phyloP scores from a whole-genome alignment of 129 eudicot genomes.

The Ambrosia artemisiifolia region DNA sequence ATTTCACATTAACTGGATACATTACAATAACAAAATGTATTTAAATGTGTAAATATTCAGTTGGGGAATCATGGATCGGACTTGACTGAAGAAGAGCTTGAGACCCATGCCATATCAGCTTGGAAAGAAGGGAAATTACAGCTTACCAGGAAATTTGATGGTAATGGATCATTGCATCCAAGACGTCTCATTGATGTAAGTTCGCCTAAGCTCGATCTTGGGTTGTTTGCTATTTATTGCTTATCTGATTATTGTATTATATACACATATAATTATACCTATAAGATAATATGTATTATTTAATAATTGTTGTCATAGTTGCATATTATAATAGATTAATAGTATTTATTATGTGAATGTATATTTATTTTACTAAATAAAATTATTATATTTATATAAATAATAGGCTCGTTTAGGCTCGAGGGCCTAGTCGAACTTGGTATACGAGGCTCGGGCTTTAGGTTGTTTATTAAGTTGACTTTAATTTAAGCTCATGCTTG shows the following conservation, averaged over 20 bases:
- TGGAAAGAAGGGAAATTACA: constrained; percentile 77
- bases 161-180: constrained; percentile 38
- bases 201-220: too few relatives aligned
- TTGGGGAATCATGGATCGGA: constrained; percentile 84
- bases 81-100: constrained; percentile 83
- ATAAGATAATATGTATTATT: neutral
- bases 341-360: neutral
- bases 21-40: constrained; percentile 6
- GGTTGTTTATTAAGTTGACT: neutral
- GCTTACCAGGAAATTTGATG: constrained; percentile 48
- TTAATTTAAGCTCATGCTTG: neutral
- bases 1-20: constrained; percentile 6
- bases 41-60: constrained; percentile 29
- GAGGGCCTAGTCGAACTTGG: neutral
- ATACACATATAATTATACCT: neutral
- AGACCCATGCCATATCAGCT: constrained; percentile 75
- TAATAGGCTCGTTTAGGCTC: neutral
- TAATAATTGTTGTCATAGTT: neutral
- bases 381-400: neutral
- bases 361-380: neutral
- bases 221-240: too few relatives aligned
- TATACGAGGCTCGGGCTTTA: neutral
- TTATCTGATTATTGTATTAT: neutral
- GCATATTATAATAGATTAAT: neutral
- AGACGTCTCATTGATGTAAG: constrained; percentile 63